Evolutionary conservation across 495 filamentous ascomycete species (phyloP).

Genomic region (Recurvomyces mirabilis): DNA sequence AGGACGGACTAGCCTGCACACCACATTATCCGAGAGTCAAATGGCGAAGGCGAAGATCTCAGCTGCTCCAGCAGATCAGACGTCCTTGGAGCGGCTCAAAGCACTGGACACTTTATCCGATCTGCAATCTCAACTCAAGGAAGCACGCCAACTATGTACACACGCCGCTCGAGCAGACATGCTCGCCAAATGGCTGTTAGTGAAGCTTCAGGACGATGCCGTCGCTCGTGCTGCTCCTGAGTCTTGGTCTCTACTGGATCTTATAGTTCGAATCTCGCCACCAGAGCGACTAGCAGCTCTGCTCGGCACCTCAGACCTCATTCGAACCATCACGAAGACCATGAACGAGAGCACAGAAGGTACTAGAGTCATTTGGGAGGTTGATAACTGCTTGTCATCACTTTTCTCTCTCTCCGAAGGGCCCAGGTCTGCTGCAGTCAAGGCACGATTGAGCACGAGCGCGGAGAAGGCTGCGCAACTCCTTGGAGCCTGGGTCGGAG

Average conservation of each 20-base stretch:
- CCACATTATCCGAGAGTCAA: not conserved
- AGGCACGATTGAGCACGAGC: conserved; percentile 3
- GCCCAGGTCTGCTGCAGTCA: conserved; percentile 1
- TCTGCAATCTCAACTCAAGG: conserved; percentile 7
- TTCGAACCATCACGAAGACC: not conserved
- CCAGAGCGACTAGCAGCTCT: conserved; percentile 8
- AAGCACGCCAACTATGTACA: conserved; percentile 15
- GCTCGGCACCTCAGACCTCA: conserved; percentile 1
- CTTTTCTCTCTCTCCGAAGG: conserved; percentile 1
- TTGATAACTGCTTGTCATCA: conserved; percentile 2
- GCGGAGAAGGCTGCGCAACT: conserved; percentile 3
- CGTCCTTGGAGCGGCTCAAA: conserved; percentile 21
- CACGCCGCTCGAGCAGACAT: conserved; percentile 47
- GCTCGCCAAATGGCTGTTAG: conserved; percentile 57
- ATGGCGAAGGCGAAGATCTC: not conserved
- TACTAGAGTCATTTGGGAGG: not conserved
- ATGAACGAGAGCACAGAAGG: not conserved
- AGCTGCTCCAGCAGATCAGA: too few species aligned
- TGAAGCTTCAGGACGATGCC: conserved; percentile 39
- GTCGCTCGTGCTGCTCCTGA: conserved; percentile 4
- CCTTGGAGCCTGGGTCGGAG: conserved; percentile 10
- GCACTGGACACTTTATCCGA: conserved; percentile 10
- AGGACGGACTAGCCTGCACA: too few species aligned
- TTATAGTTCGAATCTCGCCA: conserved; percentile 1
- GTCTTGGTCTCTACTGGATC: conserved; percentile 5